Evolutionary conservation across 1,284 basidiomycete genomes (phyloP), one percentile per base, ranked within the genome.

Genomic region (Pholiota adiposa): DNA sequence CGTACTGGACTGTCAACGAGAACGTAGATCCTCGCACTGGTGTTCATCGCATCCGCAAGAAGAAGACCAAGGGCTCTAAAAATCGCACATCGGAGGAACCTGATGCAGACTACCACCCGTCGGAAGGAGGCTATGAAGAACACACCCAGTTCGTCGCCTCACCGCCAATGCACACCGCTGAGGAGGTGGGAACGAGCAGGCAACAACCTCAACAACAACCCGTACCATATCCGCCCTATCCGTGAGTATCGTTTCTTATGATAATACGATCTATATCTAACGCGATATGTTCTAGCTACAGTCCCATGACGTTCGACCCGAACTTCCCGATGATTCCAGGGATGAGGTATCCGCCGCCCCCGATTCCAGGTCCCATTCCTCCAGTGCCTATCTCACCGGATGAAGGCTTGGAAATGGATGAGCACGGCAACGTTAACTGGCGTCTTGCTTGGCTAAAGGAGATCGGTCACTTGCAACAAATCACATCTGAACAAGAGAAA

Each of bases 1-100:
- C 91, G 0, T 93, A 93, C 68, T 93, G 91, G 91, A 92, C 89
- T 0, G 92, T 93, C 60, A 93, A 93, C 69, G 91, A 93, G 66
- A 89, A 90, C 65, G 89, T 93, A 44, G 91, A 93, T 68, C 91
- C 91, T 33, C 88, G 91, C 29, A 92, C 91, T 2, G 92, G 91
- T 51, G 91, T 93, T 21, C 91, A 93, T 69, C 86, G 91, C 25
- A 83, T 93, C 46, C 85, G 91, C 63, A 93, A 92, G 77, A 93
- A 92, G 80, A 91, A 91, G 69, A 79, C 80, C 33, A 89, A 90
- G 71, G 76, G 78, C 25, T 70, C 72, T 43, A 82, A 79, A 66
- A 74, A 73, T 65, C 73, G 76, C 40, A 70, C 75, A 25, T 81
- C 83, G 29, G 80, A 83, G 56, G 85, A 85, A 61, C 79, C 80